Percentiles rank a stretch among this genome's conserved stretches.
phyloP scores from a whole-genome alignment of 352 stramenopile species.

The Globisporangium alternatum region DNA sequence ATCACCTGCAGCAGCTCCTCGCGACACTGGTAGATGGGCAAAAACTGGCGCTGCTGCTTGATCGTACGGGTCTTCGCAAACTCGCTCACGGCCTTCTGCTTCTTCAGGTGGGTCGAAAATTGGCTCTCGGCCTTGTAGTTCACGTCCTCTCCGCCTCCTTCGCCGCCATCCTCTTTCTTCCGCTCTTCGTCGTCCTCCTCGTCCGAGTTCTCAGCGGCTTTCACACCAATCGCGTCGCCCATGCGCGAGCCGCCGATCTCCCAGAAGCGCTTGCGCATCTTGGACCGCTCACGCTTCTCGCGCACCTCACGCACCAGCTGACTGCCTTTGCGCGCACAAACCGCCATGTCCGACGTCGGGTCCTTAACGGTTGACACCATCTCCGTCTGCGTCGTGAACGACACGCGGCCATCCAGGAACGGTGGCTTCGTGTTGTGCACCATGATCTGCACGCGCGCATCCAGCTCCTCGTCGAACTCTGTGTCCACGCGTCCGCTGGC shows the following conservation, averaged over 20 bases:
- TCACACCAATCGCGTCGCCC: constrained; percentile 94
- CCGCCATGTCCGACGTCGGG: constrained; percentile 94
- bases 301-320: constrained; percentile 75
- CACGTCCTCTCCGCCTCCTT: constrained; percentile 47
- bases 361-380: constrained; percentile 96
- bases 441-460: constrained; percentile 94
- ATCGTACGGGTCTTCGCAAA: constrained; percentile 97
- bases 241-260: constrained; percentile 97
- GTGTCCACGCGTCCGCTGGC: constrained; percentile 64
- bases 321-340: constrained; percentile 93
- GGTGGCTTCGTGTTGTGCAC: constrained; percentile 98
- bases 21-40: constrained; percentile 95
- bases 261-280: constrained; percentile 99
- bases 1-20: constrained; percentile 97
- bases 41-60: constrained; percentile 93
- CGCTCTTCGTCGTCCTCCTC: constrained; percentile 55
- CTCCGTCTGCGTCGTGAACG: constrained; percentile 94
- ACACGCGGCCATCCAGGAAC: constrained; percentile 93
- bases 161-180: constrained; percentile 21
- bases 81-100: constrained; percentile 88
- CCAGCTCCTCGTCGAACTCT: constrained; percentile 93
- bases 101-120: constrained; percentile 94
- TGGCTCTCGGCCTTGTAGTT: constrained; percentile 95
- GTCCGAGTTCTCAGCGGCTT: constrained; percentile 51
- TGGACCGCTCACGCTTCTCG: constrained; percentile 77